Evolutionary conservation across 2,329 filamentous ascomycete genomes (phyloP).

Genomic region (Stromatinia cepivora): DNA sequence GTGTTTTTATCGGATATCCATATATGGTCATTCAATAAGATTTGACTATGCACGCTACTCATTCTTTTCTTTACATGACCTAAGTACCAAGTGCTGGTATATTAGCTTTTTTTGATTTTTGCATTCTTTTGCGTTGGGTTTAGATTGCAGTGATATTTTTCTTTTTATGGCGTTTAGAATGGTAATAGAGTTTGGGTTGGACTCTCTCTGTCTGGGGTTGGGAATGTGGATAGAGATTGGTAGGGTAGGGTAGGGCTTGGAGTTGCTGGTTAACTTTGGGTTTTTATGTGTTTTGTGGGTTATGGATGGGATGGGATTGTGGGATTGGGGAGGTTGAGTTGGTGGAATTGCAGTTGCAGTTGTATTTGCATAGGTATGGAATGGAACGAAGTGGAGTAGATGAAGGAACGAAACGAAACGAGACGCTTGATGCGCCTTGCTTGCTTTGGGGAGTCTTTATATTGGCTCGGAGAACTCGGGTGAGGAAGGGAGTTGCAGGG

Average conservation of each 20-base stretch:
- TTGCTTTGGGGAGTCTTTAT: not conserved
- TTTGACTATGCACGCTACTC: not conserved
- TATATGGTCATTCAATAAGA: conserved; percentile 1
- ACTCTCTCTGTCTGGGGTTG: not conserved
- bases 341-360: no score
- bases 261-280: not conserved
- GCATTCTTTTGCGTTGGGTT: not conserved
- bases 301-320: no score
- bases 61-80: not conserved
- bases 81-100: conserved; percentile 20
- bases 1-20: not conserved
- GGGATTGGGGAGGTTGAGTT: no score
- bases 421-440: not conserved
- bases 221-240: not conserved
- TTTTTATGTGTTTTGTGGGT: no score
- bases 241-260: conserved; percentile 1
- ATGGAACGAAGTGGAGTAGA: not conserved
- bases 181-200: not conserved
- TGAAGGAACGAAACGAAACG: not conserved
- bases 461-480: not conserved
- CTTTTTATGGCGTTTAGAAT: not conserved
- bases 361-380: not conserved
- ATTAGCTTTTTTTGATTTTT: not conserved
- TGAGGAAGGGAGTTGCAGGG: not conserved
- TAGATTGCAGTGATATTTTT: not conserved